Conservation (phyloP, 2,329 filamentous ascomycete genomes). For the Penicillium sp. region DNA sequence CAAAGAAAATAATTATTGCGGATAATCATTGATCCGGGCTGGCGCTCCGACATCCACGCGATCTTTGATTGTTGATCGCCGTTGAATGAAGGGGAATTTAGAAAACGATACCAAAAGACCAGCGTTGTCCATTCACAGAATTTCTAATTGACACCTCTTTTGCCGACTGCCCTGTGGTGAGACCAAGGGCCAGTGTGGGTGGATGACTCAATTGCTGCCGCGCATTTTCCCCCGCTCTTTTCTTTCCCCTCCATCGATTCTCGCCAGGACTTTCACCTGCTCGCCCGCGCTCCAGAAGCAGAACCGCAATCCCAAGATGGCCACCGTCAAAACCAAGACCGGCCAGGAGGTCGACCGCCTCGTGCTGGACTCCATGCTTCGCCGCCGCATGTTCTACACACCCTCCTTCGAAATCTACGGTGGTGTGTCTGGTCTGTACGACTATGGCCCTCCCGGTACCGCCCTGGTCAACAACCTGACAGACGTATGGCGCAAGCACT, state of each 20-base stretch:
- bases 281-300: conserved; percentile 34
- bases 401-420: conserved; percentile 95
- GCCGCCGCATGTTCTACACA: conserved; percentile 88
- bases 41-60: conserved; percentile 12
- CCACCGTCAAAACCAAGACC: conserved; percentile 70
- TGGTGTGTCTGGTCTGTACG: conserved; percentile 81
- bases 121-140: background rate
- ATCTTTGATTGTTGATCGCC: conserved; percentile 9
- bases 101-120: conserved; percentile 4
- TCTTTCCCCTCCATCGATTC: conserved; percentile 34
- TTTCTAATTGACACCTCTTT: conserved; percentile 1
- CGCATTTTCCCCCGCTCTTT: conserved; percentile 31
- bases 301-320: conserved; percentile 46
- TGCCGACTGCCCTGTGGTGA: conserved; percentile 19
- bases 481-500: conserved; percentile 88
- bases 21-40: conserved; percentile 25
- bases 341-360: conserved; percentile 84
- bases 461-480: conserved; percentile 82
- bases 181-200: conserved; percentile 25
- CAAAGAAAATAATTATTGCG: conserved; percentile 31
- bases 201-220: conserved; percentile 41
- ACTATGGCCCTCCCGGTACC: conserved; percentile 87
- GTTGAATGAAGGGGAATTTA: conserved; percentile 9
- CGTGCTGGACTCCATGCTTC: conserved; percentile 77
- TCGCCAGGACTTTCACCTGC: conserved; percentile 41